Evolutionary conservation across 371 early-diverging fungal species (phyloP), one percentile per base, ranked within the genome.

Genomic region (Mucor indicus): DNA sequence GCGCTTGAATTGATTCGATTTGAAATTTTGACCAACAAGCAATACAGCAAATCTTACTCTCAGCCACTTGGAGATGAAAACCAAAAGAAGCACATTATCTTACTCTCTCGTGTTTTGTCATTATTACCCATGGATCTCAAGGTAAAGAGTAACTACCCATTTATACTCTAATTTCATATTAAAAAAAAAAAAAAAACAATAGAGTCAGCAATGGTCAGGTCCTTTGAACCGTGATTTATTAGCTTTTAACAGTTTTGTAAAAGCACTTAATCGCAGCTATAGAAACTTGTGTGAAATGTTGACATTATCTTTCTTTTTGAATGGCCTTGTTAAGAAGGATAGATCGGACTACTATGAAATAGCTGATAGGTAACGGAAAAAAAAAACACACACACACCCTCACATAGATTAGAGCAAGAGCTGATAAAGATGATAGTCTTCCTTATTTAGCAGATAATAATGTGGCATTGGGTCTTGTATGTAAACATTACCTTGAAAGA

Each of bases 171-270:
- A n/a, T n/a, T n/a, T 48, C n/a, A 20, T 37, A 19, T 25, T 25
- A 36, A n/a, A n/a, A n/a, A n/a, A 40, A n/a, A 2, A 24, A 12
- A 4, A 13, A n/a, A 5, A 2, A 13, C 4, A 25, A 21, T 64
- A 80, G 79, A 77, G 71, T 17, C 43, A 45, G 23, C 59, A 68
- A 35, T 87, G 86, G 88, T 60, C 60, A 21, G 88, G 87, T 1
- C 81, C 84, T 6, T 64, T 87, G 38, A 81, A 75, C 61, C 81
- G 89, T 13, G 90, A 92, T 48, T 53, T 90, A 36, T 64, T 92
- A 38, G 86, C 75, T 8, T 88, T 89, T 68, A 82, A 81, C 60
- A 84, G 87, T 50, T 72, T 84, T 57, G 72, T 72, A 29, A 84
- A 83, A 53, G 67, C 75, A 5, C 48, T 85, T 46, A 75, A 72